Evolutionary conservation across 2,329 filamentous ascomycete species (phyloP), one percentile per base, ranked within the genome.

Genomic region (Orbilia brochopaga): DNA sequence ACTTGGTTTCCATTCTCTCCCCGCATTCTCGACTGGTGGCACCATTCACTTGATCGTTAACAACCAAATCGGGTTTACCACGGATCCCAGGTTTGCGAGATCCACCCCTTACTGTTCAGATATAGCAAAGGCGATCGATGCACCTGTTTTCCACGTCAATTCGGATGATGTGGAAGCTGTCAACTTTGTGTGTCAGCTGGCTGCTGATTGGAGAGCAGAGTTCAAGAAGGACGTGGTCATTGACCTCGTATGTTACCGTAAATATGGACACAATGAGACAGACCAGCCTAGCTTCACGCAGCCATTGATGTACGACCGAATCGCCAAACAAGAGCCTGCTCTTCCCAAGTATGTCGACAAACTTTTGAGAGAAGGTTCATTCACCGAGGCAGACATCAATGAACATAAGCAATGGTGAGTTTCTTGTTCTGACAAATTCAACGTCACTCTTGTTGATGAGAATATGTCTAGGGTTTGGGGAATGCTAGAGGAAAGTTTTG

Each of bases 41-140:
- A 99, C 94, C 67, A 90, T 99, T 77, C 94, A 99, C 82, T 85
- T 99, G 75, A 88, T 99, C 69, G 93, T 97, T 77, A 99, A 99
- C 87, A 99, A 99, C 86, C 94, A 99, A 85, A 99, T 99, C 80
- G 94, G 94, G 81, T 99, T 99, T 85, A 99, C 94, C 60, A 99
- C 94, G 21, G 94, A 99, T 79, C 94, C 94, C 76, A 91, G 94
- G 79, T 99, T 96, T 81, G 89, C 94, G 77, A 92, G 94, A 77
- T 99, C 94, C 19, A 99, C 94, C 55, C 90, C 94, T 50, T 99
- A 99, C 86, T 99, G 94, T 83, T 97, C 94, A 48, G 94, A 99
- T 80, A 97, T 99, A 78, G 94, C 94, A 81, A 99, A 99, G 85
- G 91, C 94, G 57, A 97, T 99, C 76, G 94, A 99, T 77, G 94